These are phyloP conservation scores for Dictyostelium discoideum DNA, from an alignment of 78 protist genomes.

Conservation along the genomic window DNA sequence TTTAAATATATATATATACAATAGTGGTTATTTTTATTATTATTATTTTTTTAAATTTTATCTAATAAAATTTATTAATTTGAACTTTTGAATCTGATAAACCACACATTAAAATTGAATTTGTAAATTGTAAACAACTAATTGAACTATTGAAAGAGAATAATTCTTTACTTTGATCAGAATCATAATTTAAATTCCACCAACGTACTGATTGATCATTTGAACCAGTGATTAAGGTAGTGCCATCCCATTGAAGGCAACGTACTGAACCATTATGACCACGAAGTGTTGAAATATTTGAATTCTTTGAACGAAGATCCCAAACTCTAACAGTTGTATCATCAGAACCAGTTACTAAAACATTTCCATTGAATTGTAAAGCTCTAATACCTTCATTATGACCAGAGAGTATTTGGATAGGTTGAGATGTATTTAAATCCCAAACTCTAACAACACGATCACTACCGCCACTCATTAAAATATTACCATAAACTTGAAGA, in stretches of 20 bases:
- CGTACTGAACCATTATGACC: slow-evolving; percentile 40
- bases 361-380: slow-evolving; percentile 59
- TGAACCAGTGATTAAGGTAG: slow-evolving; percentile 39
- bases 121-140: slow-evolving; percentile 32
- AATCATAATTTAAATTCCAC: slow-evolving; percentile 49
- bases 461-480: slow-evolving; percentile 47
- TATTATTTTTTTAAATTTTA: background rate
- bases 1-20: no score
- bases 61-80: slow-evolving; percentile 33
- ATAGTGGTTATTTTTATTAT: background rate
- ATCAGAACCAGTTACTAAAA: slow-evolving; percentile 73
- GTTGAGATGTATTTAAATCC: slow-evolving; percentile 39
- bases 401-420: slow-evolving; percentile 1
- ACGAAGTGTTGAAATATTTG: background rate
- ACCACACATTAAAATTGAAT: slow-evolving; percentile 42
- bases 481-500: slow-evolving; percentile 22
- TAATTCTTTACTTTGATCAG: slow-evolving; percentile 5
- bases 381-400: slow-evolving; percentile 69
- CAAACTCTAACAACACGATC: slow-evolving; percentile 65
- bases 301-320: slow-evolving; percentile 46
- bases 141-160: slow-evolving; percentile 12
- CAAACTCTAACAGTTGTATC: slow-evolving; percentile 54
- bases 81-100: slow-evolving; percentile 50
- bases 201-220: slow-evolving; percentile 49
- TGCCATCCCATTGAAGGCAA: slow-evolving; percentile 54